Evolutionary conservation across 108 stramenopile species (phyloP), one percentile per base, ranked within the genome.

Genomic region (Cylindrotheca closterium): DNA sequence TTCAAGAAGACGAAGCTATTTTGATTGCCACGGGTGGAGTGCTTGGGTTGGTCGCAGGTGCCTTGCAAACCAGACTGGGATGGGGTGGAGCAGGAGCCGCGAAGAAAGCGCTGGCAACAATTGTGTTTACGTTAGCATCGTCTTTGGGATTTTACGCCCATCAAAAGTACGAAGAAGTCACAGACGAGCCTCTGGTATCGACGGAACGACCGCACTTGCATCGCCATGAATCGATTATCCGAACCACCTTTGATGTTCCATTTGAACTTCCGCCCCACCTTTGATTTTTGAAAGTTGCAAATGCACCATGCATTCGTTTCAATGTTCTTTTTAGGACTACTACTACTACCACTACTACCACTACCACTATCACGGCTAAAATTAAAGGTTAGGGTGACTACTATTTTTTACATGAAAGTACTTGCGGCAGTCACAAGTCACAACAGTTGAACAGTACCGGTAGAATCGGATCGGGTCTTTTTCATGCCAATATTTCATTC

Each of bases 1-100:
- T 97, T 73, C 87, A 97, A 74, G 93, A 93, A 65, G 96, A 97
- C 65, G 96, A 97, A 82, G 84, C 86, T 30, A 83, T 92, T 53
- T 79, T 97, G 25, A 96, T 97, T 65, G 55, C 92, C 4, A 88
- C 93, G 15, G 96, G 96, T 45, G 96, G 88, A 22, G 84, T 92
- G 10, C 65, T 97, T 17, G 96, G 96, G 26, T 64, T 77, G 17
- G 55, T 81, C 5, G 91, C 91, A n/a, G 96, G 95, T 23, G 52
- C 76, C 5, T 27, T 87, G 31, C 95, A 97, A 65, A 80, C 85
- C 19, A 48, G 55, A 18, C 58, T 88, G n/a, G 87, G 87, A 0
- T 88, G 87, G 87, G 87, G 87, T 55, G 87, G 87, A n/a, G 74
- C 78, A 7, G 81, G 75, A 30, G 87, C 87, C 0, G 76, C 79